phyloP scores from a whole-genome alignment of 352 stramenopile genomes.

The Phytopythium boreale region DNA sequence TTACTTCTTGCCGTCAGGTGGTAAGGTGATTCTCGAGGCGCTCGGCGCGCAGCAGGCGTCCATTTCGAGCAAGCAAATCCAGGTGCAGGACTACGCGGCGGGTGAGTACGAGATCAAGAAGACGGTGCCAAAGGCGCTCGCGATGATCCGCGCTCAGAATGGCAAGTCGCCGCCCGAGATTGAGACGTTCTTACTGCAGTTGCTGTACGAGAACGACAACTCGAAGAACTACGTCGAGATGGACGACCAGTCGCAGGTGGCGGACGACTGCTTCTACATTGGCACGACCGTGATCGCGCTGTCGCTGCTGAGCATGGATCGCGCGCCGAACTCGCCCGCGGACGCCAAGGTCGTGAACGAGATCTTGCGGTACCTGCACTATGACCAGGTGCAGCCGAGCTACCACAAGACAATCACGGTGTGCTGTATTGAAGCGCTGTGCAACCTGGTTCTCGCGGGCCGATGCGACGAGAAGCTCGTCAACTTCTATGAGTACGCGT shows the following conservation, averaged over 20 bases:
- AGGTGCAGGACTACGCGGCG: conserved; percentile 81
- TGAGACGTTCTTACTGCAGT: conserved; percentile 71
- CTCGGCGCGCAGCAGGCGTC: conserved; percentile 76
- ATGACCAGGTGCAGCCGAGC: conserved; percentile 82
- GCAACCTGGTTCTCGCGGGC: conserved; percentile 68
- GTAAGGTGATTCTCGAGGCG: conserved; percentile 78
- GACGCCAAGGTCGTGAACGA: conserved; percentile 60
- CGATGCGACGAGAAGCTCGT: conserved; percentile 66
- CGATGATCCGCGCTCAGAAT: conserved; percentile 76
- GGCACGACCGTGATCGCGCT: conserved; percentile 72
- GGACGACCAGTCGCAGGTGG: conserved; percentile 81
- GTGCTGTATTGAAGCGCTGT: conserved; percentile 78
- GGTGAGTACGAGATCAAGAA: conserved; percentile 90
- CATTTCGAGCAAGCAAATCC: conserved; percentile 83
- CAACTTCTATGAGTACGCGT: conserved; percentile 71
- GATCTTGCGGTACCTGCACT: conserved; percentile 78
- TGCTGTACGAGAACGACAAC: conserved; percentile 85
- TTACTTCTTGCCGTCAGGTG: conserved; percentile 82
- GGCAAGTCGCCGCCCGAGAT: conserved; percentile 77
- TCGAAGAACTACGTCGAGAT: conserved; percentile 90
- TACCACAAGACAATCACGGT: conserved; percentile 81
- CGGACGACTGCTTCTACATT: conserved; percentile 85
- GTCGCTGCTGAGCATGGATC: conserved; percentile 66
- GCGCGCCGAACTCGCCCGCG: conserved; percentile 36
- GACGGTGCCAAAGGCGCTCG: conserved; percentile 69